Conservation (phyloP, 2,329 filamentous ascomycete genomes). For the Fonsecaea nubica region DNA sequence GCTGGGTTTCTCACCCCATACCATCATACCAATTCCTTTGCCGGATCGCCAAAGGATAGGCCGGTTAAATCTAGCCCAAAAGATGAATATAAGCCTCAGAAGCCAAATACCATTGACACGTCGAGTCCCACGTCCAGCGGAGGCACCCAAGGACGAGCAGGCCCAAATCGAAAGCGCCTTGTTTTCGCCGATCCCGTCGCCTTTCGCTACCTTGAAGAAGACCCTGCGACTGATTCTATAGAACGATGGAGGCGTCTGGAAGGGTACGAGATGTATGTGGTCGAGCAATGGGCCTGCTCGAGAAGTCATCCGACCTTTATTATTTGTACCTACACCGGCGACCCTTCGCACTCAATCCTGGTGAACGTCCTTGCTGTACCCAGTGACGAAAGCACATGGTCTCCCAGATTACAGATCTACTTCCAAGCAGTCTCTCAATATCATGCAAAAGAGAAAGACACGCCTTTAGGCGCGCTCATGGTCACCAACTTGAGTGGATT, state of each 20-base stretch:
- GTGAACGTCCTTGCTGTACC: slow-evolving; percentile 84
- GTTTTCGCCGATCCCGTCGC: slow-evolving; percentile 72
- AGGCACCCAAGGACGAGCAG: slow-evolving; percentile 36
- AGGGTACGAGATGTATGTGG: slow-evolving; percentile 91
- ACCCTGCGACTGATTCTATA: slow-evolving; percentile 75
- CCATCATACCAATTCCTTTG: slow-evolving; percentile 19
- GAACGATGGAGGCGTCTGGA: slow-evolving; percentile 72
- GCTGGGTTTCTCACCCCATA: slow-evolving; percentile 23
- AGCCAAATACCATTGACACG: neutral
- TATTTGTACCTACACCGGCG: slow-evolving; percentile 91
- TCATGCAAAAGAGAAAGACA: slow-evolving; percentile 83
- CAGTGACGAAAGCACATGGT: slow-evolving; percentile 79
- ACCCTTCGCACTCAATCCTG: slow-evolving; percentile 76
- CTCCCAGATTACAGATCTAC: slow-evolving; percentile 77
- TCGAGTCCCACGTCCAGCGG: slow-evolving; percentile 37
- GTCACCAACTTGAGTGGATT: slow-evolving; percentile 93
- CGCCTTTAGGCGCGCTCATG: slow-evolving; percentile 82
- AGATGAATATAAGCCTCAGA: slow-evolving; percentile 17
- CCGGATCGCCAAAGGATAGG: slow-evolving; percentile 21
- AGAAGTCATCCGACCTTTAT: slow-evolving; percentile 87
- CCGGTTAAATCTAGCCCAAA: slow-evolving; percentile 25
- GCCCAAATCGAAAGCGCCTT: slow-evolving; percentile 54
- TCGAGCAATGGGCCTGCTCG: slow-evolving; percentile 98
- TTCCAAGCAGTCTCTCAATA: slow-evolving; percentile 85
- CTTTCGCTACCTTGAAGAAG: slow-evolving; percentile 82